Evolutionary conservation across 306 rosid genomes (phyloP), one percentile per base, ranked within the genome.

Genomic region (Prunus mongolica): DNA sequence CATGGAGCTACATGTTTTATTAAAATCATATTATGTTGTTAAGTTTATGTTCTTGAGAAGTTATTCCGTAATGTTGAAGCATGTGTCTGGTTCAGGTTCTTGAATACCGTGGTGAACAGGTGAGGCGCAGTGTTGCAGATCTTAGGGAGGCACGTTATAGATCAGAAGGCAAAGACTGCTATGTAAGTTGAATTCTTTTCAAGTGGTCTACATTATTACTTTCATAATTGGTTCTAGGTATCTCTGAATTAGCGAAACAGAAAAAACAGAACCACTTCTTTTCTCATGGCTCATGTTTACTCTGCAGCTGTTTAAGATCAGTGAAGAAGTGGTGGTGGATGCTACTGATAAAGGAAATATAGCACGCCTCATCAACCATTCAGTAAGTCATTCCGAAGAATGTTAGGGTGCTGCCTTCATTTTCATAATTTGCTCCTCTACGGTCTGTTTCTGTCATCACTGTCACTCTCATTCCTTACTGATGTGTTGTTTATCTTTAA

Each of bases 101-200:
- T 82, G 99, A 96, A 85, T 96, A 96, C 78, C 99, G 98, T 18
- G 99, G 99, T 8, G 99, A 96, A 82, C 99, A 96, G 86, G 98
- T 96, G 76, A 82, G 99, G 80, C 82, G 99, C 57, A 88, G 96
- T 67, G 56, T 96, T 47, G 99, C 98, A 20, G 99, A 96, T 84
- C 80, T 96, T 83, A 92, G 99, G 80, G 99, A 96, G 81, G 87
- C 91, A 3, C 96, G 87, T 60, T 96, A 96, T 83, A 93, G 87
- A 84, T 65, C 22, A 52, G 90, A 88, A 82, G 93, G 97, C 85
- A 93, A 96, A 86, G 98, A 96, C 81, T 96, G 99, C 86, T 96
- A 96, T 65, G 99, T 96, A 86, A 82, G 97, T 84, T 75, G 57
- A 62, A 19, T 54, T 68, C 12, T 28, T 55, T 55, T 25, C 69